These are phyloP conservation scores for Alternaria solani DNA, from an alignment of 2,329 filamentous ascomycete species.

Conservation along the genomic window DNA sequence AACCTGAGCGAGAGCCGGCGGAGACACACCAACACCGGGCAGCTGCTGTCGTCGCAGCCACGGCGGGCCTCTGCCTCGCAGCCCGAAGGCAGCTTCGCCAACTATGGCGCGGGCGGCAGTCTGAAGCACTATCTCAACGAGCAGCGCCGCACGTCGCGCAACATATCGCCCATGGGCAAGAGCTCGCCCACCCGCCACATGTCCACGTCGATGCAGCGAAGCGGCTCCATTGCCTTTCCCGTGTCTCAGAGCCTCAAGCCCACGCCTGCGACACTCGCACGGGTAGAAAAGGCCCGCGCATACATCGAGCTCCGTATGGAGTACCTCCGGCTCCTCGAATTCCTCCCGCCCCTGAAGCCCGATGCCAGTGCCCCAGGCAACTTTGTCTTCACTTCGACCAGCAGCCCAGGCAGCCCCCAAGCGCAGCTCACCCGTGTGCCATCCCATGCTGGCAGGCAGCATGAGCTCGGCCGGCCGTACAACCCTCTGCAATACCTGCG, in stretches of 20 bases:
- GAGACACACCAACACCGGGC: constrained; percentile 66
- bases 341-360: constrained; percentile 75
- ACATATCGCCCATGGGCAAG: constrained; percentile 64
- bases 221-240: constrained; percentile 34
- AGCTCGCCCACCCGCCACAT: constrained; percentile 45
- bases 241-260: constrained; percentile 65
- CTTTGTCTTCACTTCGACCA: constrained; percentile 49
- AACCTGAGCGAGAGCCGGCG: constrained; percentile 83
- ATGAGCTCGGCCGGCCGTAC: constrained; percentile 73
- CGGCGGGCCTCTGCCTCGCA: constrained; percentile 55
- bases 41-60: constrained; percentile 61
- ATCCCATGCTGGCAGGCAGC: constrained; percentile 48
- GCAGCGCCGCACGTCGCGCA: constrained; percentile 70
- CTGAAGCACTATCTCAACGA: constrained; percentile 75
- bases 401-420: constrained; percentile 52
- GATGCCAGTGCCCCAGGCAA: constrained; percentile 54
- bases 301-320: constrained; percentile 87
- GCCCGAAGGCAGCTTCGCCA: constrained; percentile 50
- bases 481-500: constrained; percentile 93
- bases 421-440: constrained; percentile 51
- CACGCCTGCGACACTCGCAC: constrained; percentile 79
- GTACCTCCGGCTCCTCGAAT: constrained; percentile 80
- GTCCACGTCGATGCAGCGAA: constrained; percentile 37
- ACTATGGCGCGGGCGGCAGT: constrained; percentile 62
- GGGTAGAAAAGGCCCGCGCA: constrained; percentile 83